Evolutionary conservation across 768 basidiomycete species (phyloP), one percentile per base, ranked within the genome.

Genomic region (Coprinopsis strossmayeri): DNA sequence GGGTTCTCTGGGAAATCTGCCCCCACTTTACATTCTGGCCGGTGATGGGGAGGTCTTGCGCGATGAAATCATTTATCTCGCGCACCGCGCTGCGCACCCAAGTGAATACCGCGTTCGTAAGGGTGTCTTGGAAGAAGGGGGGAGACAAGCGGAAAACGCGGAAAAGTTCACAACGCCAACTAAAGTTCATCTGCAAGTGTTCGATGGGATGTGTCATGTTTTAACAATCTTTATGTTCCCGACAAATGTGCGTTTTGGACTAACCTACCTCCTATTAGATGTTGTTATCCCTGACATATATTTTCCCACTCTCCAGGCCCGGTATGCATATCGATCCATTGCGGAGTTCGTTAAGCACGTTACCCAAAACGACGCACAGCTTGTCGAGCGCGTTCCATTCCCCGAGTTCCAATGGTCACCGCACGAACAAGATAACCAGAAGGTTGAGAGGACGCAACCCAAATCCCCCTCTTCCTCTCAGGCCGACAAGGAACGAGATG

Each of bases 1-100:
- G 51, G 81, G 82, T 1, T 87, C 85, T 23, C 64, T 91, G 3
- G 86, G 86, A 0, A 83, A 87, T 35, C 70, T 92, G 0, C 84
- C 84, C 1, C 88, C 88, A 5, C 62, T 91, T 11, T 83, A 86
- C 55, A 78, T 91, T 50, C 63, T 87, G 21, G 78, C 78, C 1
- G 86, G 88, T 0, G 76, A 89, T 52, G 80, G 79, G 11, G 89
- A 91, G 60, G 79, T 87, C 1, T 61, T 91, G 28, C 65, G 87
- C 17, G 89, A 92, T 60, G 88, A 91, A 63, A 81, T 87, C 24
- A 69, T 90, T 5, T 87, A 84, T 57, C 55, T 82, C 52, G 87
- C 89, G 0, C 89, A 91, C 61, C 84, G 85, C 55, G 87, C 88
- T 3, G 87, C 90, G 1, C 68, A 83, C 58, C 90, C 88, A 0